Percentiles rank a stretch among this genome's conserved stretches.
These are phyloP conservation scores for Desmodesmus armatus DNA, from an alignment of 139 green algal species.

Conservation along the genomic window DNA sequence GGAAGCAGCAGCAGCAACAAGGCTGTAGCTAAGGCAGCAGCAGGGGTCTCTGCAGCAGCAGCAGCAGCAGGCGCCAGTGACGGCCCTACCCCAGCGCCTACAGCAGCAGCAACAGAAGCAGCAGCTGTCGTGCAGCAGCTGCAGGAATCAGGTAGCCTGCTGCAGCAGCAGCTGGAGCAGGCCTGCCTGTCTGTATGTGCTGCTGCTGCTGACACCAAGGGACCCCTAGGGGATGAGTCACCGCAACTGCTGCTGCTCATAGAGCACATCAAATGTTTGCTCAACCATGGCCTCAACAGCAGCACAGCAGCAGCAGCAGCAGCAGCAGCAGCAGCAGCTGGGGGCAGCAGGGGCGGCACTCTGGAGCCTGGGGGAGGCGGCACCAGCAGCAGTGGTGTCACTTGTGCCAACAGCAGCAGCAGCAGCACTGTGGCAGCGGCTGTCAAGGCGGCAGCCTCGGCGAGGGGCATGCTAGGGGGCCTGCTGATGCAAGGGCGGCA, in stretches of 20 bases:
- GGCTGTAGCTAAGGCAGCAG: not conserved
- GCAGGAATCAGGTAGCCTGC: not conserved
- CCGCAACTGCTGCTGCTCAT: constrained; percentile 11
- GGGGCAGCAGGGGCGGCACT: not conserved
- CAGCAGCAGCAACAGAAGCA: not conserved
- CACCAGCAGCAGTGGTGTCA: not conserved
- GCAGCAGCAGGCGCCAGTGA: not conserved
- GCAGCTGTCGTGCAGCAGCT: constrained; percentile 6
- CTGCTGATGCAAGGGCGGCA: not conserved
- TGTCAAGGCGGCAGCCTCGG: not conserved
- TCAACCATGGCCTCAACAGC: constrained; percentile 21
- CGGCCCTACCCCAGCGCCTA: not conserved
- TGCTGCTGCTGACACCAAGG: constrained; percentile 24
- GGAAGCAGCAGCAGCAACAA: not conserved
- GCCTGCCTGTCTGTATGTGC: not conserved
- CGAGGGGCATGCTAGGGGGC: not conserved
- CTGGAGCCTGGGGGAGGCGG: no score
- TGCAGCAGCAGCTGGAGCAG: not conserved
- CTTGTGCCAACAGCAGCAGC: not conserved
- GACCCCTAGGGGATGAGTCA: constrained; percentile 3
- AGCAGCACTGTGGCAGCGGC: not conserved
- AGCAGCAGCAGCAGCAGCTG: constrained; percentile 15
- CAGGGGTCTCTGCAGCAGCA: not conserved
- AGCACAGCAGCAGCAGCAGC: not conserved
- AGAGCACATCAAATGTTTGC: not conserved